Evolutionary conservation across 805 yeast species (phyloP).

Genomic region (Komagataella mondaviorum): DNA sequence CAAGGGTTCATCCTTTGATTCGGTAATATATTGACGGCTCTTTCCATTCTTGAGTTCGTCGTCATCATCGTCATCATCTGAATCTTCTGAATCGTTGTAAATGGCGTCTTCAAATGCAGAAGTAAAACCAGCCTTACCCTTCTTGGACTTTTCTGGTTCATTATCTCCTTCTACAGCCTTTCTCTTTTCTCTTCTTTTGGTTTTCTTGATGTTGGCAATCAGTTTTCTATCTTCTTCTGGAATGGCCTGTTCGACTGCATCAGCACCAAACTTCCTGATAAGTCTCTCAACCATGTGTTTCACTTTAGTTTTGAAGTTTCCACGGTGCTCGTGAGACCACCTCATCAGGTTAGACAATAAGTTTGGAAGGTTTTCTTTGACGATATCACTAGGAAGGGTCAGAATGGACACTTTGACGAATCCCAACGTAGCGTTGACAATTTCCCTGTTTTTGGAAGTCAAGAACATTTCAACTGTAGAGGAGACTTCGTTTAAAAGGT

Average conservation of each 20-base stretch:
- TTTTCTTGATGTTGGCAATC: slow-evolving; percentile 73
- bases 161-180: slow-evolving; percentile 34
- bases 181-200: slow-evolving; percentile 74
- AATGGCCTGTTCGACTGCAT: slow-evolving; percentile 64
- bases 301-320: slow-evolving; percentile 86
- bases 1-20: slow-evolving; percentile 62
- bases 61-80: slow-evolving; percentile 30
- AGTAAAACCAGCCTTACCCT: slow-evolving; percentile 27
- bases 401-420: slow-evolving; percentile 83
- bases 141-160: slow-evolving; percentile 2
- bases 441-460: slow-evolving; percentile 84
- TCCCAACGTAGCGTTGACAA: slow-evolving; percentile 89
- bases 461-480: slow-evolving; percentile 82
- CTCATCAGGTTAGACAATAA: slow-evolving; percentile 63
- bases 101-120: slow-evolving; percentile 91
- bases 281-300: slow-evolving; percentile 88
- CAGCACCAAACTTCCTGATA: slow-evolving; percentile 83
- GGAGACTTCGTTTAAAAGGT: slow-evolving; percentile 57
- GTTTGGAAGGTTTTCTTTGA: slow-evolving; percentile 50
- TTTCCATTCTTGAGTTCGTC: slow-evolving; percentile 6
- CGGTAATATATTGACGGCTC: slow-evolving; percentile 51
- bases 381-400: slow-evolving; percentile 66
- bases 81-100: slow-evolving; percentile 57
- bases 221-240: slow-evolving; percentile 86
- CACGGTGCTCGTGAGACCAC: slow-evolving; percentile 94